Evolutionary conservation across 2,329 filamentous ascomycete genomes (phyloP).

Genomic region (Sporothrix phasma): DNA sequence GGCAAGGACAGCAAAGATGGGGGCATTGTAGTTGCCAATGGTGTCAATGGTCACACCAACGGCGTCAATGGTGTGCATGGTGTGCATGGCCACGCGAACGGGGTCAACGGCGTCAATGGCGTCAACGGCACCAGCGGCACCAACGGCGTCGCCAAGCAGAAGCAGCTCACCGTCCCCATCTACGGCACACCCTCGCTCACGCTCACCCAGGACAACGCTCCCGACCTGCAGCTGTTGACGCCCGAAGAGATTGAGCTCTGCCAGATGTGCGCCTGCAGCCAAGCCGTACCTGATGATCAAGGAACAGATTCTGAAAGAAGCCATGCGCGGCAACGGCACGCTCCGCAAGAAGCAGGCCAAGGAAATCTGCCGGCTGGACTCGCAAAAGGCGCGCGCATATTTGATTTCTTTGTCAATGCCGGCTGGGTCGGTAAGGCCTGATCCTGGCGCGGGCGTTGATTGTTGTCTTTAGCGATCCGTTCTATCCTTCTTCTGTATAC

Average conservation of each 20-base stretch:
- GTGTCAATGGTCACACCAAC: constrained; percentile 26
- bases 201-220: constrained; percentile 63
- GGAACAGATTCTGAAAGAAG: constrained; percentile 81
- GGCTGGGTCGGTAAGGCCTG: constrained; percentile 86
- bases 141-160: constrained; percentile 34
- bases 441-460: background rate
- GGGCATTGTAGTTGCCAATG: constrained; percentile 25
- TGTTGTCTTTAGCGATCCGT: background rate
- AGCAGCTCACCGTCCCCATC: constrained; percentile 45
- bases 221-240: constrained; percentile 77
- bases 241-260: constrained; percentile 80
- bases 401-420: constrained; percentile 87
- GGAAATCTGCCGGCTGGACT: constrained; percentile 74
- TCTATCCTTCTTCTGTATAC: background rate
- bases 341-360: constrained; percentile 92
- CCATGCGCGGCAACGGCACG: constrained; percentile 75
- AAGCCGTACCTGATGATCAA: constrained; percentile 96
- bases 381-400: constrained; percentile 75
- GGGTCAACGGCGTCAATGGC: constrained; percentile 27
- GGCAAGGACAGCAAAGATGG: constrained; percentile 20
- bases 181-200: constrained; percentile 54
- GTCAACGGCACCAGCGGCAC: constrained; percentile 1
- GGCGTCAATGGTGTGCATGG: no score
- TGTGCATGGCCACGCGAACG: constrained; percentile 27
- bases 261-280: constrained; percentile 71